Conservation (phyloP, 805 yeast species). For the Candida succiphila region DNA sequence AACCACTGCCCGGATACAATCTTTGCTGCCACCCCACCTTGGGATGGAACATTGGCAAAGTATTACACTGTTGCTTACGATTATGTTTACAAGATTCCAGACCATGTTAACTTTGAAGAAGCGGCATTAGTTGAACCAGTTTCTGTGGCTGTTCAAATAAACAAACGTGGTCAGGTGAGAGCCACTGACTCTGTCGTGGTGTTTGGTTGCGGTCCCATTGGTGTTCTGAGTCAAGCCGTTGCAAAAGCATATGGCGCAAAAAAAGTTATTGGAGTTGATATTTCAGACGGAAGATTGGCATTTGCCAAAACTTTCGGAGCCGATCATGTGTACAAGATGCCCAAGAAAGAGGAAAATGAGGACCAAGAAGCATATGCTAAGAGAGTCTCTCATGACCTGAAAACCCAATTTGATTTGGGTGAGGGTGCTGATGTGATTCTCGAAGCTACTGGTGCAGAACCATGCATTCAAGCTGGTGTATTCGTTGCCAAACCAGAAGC, state of each 20-base stretch:
- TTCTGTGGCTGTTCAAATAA: constrained; percentile 43
- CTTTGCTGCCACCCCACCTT: constrained; percentile 9
- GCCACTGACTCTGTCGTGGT: constrained; percentile 25
- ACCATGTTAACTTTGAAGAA: constrained; percentile 9
- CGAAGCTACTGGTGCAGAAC: constrained; percentile 4
- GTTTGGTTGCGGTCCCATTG: constrained; percentile 49
- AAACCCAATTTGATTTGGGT: constrained; percentile 3
- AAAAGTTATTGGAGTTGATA: constrained; percentile 1
- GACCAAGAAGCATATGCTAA: neutral
- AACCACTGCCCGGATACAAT: constrained; percentile 31
- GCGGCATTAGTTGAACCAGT: constrained; percentile 42
- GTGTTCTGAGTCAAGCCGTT: constrained; percentile 16
- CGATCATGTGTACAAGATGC: constrained; percentile 7
- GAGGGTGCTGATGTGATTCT: constrained; percentile 1
- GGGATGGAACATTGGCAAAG: constrained; percentile 28
- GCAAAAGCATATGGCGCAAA: neutral
- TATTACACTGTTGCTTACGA: constrained; percentile 25
- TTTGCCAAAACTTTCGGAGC: constrained; percentile 11
- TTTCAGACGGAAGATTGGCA: constrained; percentile 10
- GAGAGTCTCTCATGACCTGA: neutral
- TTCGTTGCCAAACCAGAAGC: constrained; percentile 13
- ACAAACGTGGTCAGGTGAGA: constrained; percentile 28
- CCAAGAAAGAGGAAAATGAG: neutral
- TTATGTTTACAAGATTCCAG: constrained; percentile 12
- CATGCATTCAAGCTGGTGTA: constrained; percentile 3